Conservation (phyloP, 768 basidiomycete genomes). For the Serendipita indica region DNA sequence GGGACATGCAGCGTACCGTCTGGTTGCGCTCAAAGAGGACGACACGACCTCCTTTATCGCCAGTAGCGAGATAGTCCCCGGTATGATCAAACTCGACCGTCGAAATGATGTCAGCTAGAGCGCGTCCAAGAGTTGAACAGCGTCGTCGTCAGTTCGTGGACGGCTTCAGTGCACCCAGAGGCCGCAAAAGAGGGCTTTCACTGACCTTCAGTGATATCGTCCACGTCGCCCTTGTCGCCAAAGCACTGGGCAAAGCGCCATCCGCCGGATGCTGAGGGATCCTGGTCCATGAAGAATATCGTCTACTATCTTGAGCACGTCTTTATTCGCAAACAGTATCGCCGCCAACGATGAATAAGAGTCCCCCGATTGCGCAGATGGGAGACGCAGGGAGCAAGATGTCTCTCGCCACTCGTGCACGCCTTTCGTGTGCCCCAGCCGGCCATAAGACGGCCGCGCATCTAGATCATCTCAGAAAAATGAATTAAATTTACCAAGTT, state of each 20-base stretch:
- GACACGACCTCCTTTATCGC: conserved; percentile 98
- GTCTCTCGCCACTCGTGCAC: neutral
- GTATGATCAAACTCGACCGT: conserved; percentile 99
- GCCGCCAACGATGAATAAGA: neutral
- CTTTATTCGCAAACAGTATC: neutral
- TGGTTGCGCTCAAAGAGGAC: conserved; percentile 98
- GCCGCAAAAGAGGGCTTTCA: conserved; percentile 14
- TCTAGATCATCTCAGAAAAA: no score
- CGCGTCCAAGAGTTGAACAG: conserved; percentile 18
- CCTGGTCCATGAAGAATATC: conserved; percentile 49
- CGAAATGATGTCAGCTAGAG: conserved; percentile 95
- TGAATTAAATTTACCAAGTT: no score
- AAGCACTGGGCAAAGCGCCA: conserved; percentile 99
- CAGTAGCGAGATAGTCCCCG: conserved; percentile 97
- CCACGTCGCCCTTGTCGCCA: conserved; percentile 98
- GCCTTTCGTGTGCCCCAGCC: no score
- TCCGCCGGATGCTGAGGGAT: conserved; percentile 67
- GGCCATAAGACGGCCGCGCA: no score
- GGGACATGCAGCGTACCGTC: conserved; percentile 41
- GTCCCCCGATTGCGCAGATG: neutral
- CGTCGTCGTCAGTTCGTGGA: conserved; percentile 11
- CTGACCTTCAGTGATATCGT: conserved; percentile 97
- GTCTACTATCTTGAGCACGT: neutral
- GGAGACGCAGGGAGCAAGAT: no score
- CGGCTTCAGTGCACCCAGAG: neutral